These are phyloP conservation scores for Alternaria dauci DNA, from an alignment of 2,329 filamentous ascomycete genomes.

Conservation along the genomic window DNA sequence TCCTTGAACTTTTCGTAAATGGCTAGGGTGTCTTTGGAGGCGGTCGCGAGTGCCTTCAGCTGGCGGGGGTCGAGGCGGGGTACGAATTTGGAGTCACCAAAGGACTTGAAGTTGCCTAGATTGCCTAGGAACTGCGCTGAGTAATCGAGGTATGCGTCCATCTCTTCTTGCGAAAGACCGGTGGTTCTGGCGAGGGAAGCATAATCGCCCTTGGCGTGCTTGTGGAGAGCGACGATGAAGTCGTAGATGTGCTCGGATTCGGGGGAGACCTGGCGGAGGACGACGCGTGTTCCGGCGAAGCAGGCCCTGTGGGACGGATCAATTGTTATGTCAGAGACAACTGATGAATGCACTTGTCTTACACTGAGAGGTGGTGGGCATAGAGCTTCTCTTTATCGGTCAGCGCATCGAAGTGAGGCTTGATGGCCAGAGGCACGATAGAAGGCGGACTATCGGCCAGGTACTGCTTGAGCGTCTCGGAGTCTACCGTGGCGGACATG, in stretches of 20 bases:
- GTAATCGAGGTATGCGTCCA: slow-evolving; percentile 51
- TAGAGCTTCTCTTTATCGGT: slow-evolving; percentile 83
- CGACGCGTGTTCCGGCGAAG: slow-evolving; percentile 60
- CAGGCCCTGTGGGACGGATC: slow-evolving; percentile 49
- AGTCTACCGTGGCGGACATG: slow-evolving; percentile 53
- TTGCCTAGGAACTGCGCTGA: slow-evolving; percentile 62
- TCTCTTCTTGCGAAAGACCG: slow-evolving; percentile 51
- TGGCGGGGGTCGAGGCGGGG: slow-evolving; percentile 56
- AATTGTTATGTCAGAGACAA: background rate
- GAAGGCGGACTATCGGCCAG: slow-evolving; percentile 90
- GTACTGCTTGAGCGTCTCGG: slow-evolving; percentile 69
- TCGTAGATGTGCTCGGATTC: slow-evolving; percentile 64
- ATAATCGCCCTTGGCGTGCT: slow-evolving; percentile 60
- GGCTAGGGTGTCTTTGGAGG: slow-evolving; percentile 50
- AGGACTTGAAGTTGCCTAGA: slow-evolving; percentile 62
- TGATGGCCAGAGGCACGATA: slow-evolving; percentile 87
- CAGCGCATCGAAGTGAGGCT: slow-evolving; percentile 87
- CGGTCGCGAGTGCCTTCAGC: slow-evolving; percentile 56
- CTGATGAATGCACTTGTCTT: slow-evolving; percentile 8
- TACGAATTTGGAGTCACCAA: slow-evolving; percentile 61
- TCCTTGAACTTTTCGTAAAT: slow-evolving; percentile 57
- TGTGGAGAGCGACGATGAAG: slow-evolving; percentile 62
- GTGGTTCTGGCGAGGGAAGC: slow-evolving; percentile 54
- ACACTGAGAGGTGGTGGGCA: slow-evolving; percentile 71
- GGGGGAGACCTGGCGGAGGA: slow-evolving; percentile 62